phyloP scores from a whole-genome alignment of 176 grass and related monocot genomes.

The Paspalum notatum region DNA sequence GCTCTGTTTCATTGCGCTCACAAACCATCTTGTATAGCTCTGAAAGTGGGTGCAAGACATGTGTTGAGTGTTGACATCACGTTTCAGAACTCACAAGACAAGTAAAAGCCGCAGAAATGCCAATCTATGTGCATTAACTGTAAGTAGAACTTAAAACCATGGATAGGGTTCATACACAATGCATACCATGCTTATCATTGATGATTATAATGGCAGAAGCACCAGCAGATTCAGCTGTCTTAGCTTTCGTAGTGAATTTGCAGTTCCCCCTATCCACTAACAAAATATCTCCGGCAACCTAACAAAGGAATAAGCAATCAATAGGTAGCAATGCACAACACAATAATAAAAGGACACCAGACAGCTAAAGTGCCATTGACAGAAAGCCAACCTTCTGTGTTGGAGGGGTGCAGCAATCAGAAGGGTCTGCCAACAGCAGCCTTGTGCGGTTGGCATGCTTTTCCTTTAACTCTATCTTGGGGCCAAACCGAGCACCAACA shows the following conservation, averaged over 20 bases:
- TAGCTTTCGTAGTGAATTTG: slow-evolving; percentile 89
- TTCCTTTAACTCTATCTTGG: slow-evolving; percentile 88
- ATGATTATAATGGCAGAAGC: slow-evolving; percentile 96
- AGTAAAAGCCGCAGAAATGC: neutral
- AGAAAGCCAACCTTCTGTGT: slow-evolving; percentile 58
- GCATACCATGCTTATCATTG: slow-evolving; percentile 74
- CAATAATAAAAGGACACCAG: neutral
- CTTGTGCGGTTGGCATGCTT: slow-evolving; percentile 71
- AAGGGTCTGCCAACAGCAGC: slow-evolving; percentile 66
- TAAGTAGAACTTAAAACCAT: neutral
- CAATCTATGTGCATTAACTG: slow-evolving; percentile 9
- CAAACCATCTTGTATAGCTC: slow-evolving; percentile 99
- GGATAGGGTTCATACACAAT: slow-evolving; percentile 1
- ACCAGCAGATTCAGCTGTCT: slow-evolving; percentile 75
- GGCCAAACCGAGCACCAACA: slow-evolving; percentile 93
- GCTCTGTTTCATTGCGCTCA: slow-evolving; percentile 75
- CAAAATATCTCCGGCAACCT: slow-evolving; percentile 85
- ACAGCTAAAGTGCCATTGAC: slow-evolving; percentile 12
- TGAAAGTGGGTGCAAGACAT: slow-evolving; percentile 39
- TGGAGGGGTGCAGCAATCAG: slow-evolving; percentile 64
- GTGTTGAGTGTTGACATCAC: neutral
- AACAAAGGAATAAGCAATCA: slow-evolving; percentile 30
- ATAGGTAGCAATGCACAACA: neutral
- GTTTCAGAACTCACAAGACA: neutral
- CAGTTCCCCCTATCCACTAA: slow-evolving; percentile 81